A percentile compares a stretch with the other conserved stretches of the same genome.
phyloP scores from a whole-genome alignment of 2,329 filamentous ascomycete genomes.

The Aspergillus sp. region DNA sequence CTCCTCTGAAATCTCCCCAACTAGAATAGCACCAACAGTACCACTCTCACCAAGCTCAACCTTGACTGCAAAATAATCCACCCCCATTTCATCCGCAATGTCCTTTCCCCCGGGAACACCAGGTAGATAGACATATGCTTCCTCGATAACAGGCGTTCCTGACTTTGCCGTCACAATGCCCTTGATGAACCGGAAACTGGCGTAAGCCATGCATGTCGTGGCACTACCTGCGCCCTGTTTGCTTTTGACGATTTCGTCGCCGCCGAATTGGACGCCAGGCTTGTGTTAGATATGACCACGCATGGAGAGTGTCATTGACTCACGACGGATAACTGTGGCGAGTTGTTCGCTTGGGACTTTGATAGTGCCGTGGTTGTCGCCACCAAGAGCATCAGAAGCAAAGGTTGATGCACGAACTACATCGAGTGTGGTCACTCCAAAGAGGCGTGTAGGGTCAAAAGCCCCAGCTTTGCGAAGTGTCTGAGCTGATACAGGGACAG shows the following conservation, averaged over 20 bases:
- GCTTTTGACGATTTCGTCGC: constrained; percentile 6
- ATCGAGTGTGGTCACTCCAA: constrained; percentile 4
- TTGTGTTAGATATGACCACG: too few relatives aligned
- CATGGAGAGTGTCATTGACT: not conserved
- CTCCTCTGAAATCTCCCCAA: constrained; percentile 5
- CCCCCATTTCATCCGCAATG: constrained; percentile 3
- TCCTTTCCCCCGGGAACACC: constrained; percentile 3
- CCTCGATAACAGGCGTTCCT: constrained; percentile 1
- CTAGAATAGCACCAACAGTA: constrained; percentile 1
- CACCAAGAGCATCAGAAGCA: constrained; percentile 1
- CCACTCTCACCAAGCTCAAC: constrained; percentile 2
- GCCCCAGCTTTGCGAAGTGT: constrained; percentile 2
- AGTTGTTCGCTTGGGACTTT: constrained; percentile 27
- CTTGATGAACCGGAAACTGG: constrained; percentile 4
- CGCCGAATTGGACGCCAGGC: constrained; percentile 4
- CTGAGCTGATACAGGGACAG: constrained; percentile 3
- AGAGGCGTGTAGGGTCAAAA: constrained; percentile 3
- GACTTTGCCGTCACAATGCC: not conserved
- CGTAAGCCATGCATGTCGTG: constrained; percentile 6
- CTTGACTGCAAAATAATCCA: constrained; percentile 6
- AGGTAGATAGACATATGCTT: constrained; percentile 4
- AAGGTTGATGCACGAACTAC: constrained; percentile 4
- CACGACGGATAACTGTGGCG: constrained; percentile 1
- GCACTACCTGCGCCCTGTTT: constrained; percentile 4
- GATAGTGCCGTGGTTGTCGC: constrained; percentile 20